A percentile compares a stretch with the other conserved stretches of the same genome.
Conservation (phyloP, 2,329 filamentous ascomycete genomes). For the Colletotrichum brevisporum region DNA sequence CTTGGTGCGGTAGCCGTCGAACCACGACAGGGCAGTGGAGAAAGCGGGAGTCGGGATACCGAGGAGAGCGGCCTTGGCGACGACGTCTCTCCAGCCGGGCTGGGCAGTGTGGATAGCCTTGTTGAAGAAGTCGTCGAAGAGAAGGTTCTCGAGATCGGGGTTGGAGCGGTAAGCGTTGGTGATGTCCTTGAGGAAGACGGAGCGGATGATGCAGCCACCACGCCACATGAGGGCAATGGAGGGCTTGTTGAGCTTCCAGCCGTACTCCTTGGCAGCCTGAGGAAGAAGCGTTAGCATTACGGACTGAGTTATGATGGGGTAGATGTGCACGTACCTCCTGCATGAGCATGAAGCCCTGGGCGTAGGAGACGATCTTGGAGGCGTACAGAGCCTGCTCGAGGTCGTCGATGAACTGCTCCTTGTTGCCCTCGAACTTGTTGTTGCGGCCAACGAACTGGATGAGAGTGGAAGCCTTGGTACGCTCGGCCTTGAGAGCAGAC, state of each 20-base stretch:
- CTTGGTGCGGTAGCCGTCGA: constrained; percentile 98
- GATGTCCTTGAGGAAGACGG: constrained; percentile 99
- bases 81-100: constrained; percentile 90
- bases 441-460: constrained; percentile 83
- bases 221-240: constrained; percentile 99
- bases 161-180: constrained; percentile 95
- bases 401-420: constrained; percentile 93
- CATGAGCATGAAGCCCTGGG: constrained; percentile 99
- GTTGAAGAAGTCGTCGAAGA: constrained; percentile 99
- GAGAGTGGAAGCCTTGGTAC: constrained; percentile 82
- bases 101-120: constrained; percentile 98
- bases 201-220: constrained; percentile 99
- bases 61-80: constrained; percentile 91
- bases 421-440: constrained; percentile 87
- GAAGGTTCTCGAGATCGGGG: constrained; percentile 95
- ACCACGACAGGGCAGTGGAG: constrained; percentile 97
- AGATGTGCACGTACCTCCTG: constrained; percentile 76
- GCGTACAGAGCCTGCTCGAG: constrained; percentile 99
- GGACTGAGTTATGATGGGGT: neutral
- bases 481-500: constrained; percentile 94
- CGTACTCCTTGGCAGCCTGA: constrained; percentile 93
- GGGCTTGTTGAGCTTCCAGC: constrained; percentile 99
- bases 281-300: constrained; percentile 44
- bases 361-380: constrained; percentile 99
- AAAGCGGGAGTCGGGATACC: constrained; percentile 97